Evolutionary conservation across 2,329 filamentous ascomycete genomes (phyloP).

Genomic region (Talaromyces funiculosus): DNA sequence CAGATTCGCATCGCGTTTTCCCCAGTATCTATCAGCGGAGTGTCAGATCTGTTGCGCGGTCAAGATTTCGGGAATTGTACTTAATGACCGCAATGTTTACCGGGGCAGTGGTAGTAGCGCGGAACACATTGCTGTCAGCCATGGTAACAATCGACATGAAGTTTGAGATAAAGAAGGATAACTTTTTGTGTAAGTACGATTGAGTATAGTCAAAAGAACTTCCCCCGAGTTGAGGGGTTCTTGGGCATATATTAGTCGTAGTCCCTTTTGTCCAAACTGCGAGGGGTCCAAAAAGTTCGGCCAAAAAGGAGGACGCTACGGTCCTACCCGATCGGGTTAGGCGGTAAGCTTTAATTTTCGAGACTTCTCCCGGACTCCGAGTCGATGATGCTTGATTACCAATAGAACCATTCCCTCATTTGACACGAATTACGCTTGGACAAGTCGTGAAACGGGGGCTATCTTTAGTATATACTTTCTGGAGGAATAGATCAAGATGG

Average conservation of each 20-base stretch:
- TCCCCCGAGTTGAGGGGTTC: background rate
- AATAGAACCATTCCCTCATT: slow-evolving; percentile 15
- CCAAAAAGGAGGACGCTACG: background rate
- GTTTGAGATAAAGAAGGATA: background rate
- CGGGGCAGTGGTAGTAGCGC: slow-evolving; percentile 90
- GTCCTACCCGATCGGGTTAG: background rate
- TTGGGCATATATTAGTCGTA: background rate
- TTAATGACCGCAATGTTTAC: slow-evolving; percentile 99
- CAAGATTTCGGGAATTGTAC: slow-evolving; percentile 42
- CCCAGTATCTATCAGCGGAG: slow-evolving; percentile 69
- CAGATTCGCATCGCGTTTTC: slow-evolving; percentile 86
- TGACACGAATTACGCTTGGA: background rate
- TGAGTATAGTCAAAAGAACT: background rate
- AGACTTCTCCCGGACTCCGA: background rate
- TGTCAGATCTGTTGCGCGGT: background rate
- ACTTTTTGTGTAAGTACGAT: background rate
- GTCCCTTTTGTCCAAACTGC: background rate
- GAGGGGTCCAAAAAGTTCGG: background rate
- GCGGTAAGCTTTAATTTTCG: background rate
- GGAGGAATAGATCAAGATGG: slow-evolving; percentile 26
- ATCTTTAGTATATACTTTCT: background rate
- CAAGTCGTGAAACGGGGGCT: background rate
- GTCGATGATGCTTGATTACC: slow-evolving; percentile 4
- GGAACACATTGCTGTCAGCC: slow-evolving; percentile 58
- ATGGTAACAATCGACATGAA: slow-evolving; percentile 18